Base-by-base conservation (phyloP, 129 eudicot species). In the Centella asiatica region DNA sequence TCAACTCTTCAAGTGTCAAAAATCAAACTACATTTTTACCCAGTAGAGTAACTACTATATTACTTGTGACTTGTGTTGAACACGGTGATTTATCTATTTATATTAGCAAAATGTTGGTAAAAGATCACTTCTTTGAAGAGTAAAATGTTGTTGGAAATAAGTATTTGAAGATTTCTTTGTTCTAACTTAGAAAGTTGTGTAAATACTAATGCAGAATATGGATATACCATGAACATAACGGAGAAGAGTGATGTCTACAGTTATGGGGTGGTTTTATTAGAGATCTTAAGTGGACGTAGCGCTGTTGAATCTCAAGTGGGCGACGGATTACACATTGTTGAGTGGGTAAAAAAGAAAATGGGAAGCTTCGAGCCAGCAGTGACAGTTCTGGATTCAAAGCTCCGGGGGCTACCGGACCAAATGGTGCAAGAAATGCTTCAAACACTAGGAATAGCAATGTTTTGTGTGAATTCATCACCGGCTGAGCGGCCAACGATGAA, bases 261-360 rank as follows among this genome's bases (percentile, higher is more conserved):
- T 68, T 89, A 80, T 33, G 92, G 97, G 57, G 97, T 89, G 54
- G 97, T 89, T n/a, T 63, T 89, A 62, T 63, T 89, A 33, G 97
- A 89, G 82, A 83, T 89, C 25, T 49, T 89, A 28, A 89, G 89
- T 47, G 95, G 97, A n/a, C 76, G 95, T 10, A 85, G 93, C 34
- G 97, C 97, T 3, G 83, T 85, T 42, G 93, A 85, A 69, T 77
- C 81, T 20, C 90, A 79, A 60, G 29, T 83, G 19, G 87, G 92
- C 0, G 95, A 89, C 46, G 97, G 97, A 11, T 69, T 68, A 31
- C 97, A 89, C 68, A 85, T 89, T 20, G 97, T 89, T 7, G 97
- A 89, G 72, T 89, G 97, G 97, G 95, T 89, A 62, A 89, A 85
- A 82, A 89, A 80, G 84, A 89, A 89, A 66, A 83, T 89, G 97